These are phyloP conservation scores for Fraxinus albicans DNA, from an alignment of 305 asterid genomes.

Conservation along the genomic window DNA sequence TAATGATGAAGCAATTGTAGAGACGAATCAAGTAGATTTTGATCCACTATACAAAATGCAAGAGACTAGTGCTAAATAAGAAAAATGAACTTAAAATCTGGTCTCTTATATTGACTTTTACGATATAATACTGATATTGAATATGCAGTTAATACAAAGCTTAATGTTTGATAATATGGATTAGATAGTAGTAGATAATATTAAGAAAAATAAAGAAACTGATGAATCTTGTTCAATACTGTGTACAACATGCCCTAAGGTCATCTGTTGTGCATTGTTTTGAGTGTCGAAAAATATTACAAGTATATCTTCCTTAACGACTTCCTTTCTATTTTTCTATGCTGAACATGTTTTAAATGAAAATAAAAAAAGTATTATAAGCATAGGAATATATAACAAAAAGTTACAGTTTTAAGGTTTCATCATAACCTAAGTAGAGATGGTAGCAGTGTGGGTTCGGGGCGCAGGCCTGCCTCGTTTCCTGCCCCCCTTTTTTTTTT, in stretches of 20 bases:
- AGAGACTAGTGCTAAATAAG: neutral
- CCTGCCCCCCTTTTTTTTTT: too few species aligned
- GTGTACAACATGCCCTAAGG: neutral
- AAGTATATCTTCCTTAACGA: neutral
- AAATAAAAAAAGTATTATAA: neutral
- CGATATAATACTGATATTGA: neutral
- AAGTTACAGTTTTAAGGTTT: neutral
- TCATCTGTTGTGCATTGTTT: neutral
- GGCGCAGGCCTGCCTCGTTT: too few species aligned
- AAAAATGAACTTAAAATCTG: neutral
- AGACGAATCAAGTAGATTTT: neutral
- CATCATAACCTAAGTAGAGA: neutral
- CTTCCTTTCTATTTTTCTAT: neutral
- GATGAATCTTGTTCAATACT: neutral
- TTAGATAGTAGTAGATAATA: neutral
- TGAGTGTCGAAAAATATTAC: neutral
- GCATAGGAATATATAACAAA: neutral
- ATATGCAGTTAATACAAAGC: neutral
- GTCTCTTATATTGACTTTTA: neutral
- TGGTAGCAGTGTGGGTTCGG: too few species aligned
- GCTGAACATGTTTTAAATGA: neutral
- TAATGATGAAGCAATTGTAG: neutral
- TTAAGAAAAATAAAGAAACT: neutral
- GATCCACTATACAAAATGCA: neutral
- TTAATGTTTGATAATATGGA: neutral